Evolutionary conservation across 306 rosid species (phyloP).

Genomic region (Lathyrus oleraceus): DNA sequence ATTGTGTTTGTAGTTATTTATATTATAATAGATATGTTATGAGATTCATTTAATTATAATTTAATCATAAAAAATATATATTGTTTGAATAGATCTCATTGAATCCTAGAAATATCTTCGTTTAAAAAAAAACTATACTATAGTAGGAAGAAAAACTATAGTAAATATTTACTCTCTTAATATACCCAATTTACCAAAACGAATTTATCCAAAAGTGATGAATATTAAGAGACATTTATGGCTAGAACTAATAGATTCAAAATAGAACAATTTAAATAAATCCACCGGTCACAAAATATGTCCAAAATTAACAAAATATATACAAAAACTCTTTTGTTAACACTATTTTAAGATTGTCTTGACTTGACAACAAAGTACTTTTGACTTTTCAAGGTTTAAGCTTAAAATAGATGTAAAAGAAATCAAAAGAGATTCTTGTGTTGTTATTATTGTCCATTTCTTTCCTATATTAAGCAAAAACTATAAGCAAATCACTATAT

Average conservation of each 20-base stretch:
- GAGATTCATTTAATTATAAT: too few species aligned
- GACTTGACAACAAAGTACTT: neutral
- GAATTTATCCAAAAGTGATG: neutral
- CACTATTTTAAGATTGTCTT: conserved; percentile 31
- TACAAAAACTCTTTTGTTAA: neutral
- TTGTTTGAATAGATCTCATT: too few species aligned
- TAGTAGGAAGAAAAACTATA: too few species aligned
- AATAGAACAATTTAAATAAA: neutral
- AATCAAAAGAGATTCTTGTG: neutral
- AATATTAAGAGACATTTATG: neutral
- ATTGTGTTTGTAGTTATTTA: too few species aligned
- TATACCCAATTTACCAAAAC: neutral
- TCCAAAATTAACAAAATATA: conserved; percentile 27
- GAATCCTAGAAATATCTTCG: too few species aligned
- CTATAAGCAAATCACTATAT: neutral
- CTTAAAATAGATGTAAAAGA: neutral
- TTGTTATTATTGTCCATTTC: conserved; percentile 28
- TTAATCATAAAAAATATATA: too few species aligned
- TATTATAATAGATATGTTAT: too few species aligned
- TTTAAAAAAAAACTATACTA: too few species aligned
- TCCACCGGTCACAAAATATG: neutral
- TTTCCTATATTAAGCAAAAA: conserved; percentile 27
- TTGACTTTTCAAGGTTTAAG: conserved; percentile 24
- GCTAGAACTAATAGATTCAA: neutral
- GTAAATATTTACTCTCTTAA: neutral